Base-by-base conservation (phyloP, 2,329 filamentous ascomycete species). In the Ophiostoma pallidulum region DNA sequence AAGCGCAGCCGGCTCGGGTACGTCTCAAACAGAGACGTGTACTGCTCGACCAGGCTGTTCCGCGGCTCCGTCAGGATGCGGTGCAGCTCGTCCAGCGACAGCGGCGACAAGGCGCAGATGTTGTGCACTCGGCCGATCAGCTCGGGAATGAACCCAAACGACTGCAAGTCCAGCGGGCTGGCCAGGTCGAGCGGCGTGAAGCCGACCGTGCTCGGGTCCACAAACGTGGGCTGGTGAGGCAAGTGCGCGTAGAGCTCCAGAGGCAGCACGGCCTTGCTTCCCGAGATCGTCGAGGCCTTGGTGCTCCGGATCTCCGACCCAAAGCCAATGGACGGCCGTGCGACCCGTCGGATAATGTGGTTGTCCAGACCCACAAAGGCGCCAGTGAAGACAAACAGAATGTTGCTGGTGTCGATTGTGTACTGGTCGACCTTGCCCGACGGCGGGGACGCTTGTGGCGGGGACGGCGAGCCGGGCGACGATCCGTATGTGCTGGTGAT, bases 41-140 rank as follows among this genome's bases (percentile, higher is more conserved):
- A 97, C 65, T 98, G 92, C 40, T 83, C 80, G 3, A 95, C 74
- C 1, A 98, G 75, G 45, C 83, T 87, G 66, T 96, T 95, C 49
- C 86, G 81, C 1, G 92, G 92, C 62, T 97, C 91, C 0, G 88
- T 96, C 33, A 98, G 74, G 52, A 98, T 92, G 45, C 90, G 82
- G 45, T 91, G 80, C 12, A 98, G 78, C 50, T 82, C 77, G 20
- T 72, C 61, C 13, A 74, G 68, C 2, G 77, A 78, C 1, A 98
- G 73, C 0, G 88, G 82, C 13, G 86, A 83, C 0, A 98, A 76
- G 0, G 92, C 86, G 51, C 88, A 89, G 41, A 89, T 84, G 50
- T 95, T 87, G 45, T 94, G 91, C 41, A 98, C 80, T 16, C 92
- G 85, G n/a, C 92, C 92, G 45, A 97, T 84, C n/a, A 96, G 73